A percentile compares a stretch with the other conserved stretches of the same genome.
These are phyloP conservation scores for Pseudomonodictys pantanalensis DNA, from an alignment of 495 filamentous ascomycete genomes.

Conservation along the genomic window DNA sequence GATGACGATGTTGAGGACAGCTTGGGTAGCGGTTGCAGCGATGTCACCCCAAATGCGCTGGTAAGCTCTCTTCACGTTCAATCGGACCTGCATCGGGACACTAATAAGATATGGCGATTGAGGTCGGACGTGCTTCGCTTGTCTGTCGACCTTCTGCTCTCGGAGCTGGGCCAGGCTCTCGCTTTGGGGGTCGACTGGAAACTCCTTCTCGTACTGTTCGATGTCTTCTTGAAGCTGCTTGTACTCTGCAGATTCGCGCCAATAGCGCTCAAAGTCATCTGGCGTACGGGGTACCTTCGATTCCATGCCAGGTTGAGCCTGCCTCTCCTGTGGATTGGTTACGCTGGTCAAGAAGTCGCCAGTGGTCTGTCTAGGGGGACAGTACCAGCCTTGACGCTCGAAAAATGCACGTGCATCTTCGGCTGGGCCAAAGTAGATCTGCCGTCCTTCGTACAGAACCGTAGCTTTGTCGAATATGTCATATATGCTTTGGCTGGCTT, in stretches of 20 bases:
- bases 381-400: constrained; percentile 54
- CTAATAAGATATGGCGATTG: constrained; percentile 75
- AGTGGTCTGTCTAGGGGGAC: constrained; percentile 58
- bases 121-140: constrained; percentile 50
- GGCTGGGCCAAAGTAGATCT: constrained; percentile 39
- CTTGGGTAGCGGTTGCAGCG: constrained; percentile 2
- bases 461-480: constrained; percentile 39
- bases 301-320: constrained; percentile 57
- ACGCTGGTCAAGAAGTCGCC: constrained; percentile 73
- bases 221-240: constrained; percentile 65
- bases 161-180: constrained; percentile 51
- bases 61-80: constrained; percentile 58
- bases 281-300: constrained; percentile 62
- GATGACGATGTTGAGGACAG: constrained; percentile 59
- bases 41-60: constrained; percentile 45
- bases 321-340: constrained; percentile 62
- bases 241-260: constrained; percentile 68
- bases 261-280: constrained; percentile 67
- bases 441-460: constrained; percentile 40
- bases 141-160: constrained; percentile 58
- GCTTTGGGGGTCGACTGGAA: constrained; percentile 2
- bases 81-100: constrained; percentile 58
- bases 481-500: constrained; percentile 63
- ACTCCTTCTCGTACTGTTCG: constrained; percentile 56
- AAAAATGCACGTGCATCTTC: constrained; percentile 37